Base-by-base conservation (phyloP, 2,329 filamentous ascomycete genomes). In the Graphilbum sp. region DNA sequence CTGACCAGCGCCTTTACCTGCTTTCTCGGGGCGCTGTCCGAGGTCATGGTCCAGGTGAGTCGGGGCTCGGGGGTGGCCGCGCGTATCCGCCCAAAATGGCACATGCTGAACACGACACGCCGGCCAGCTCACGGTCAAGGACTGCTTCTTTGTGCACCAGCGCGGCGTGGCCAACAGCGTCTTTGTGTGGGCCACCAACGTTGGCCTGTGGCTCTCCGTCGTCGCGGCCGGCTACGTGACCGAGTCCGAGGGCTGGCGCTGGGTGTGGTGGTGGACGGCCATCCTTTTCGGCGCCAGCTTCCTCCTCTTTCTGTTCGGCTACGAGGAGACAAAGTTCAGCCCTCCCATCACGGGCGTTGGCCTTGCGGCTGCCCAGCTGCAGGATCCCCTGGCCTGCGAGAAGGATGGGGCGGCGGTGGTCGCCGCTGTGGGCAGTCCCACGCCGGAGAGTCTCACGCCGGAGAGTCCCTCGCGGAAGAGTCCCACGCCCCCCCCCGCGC, bases 121-220 rank as follows among this genome's bases (percentile, higher is more conserved):
- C n/a, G n/a, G n/a, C n/a, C n/a, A n/a, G n/a, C n/a, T n/a, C n/a
- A 67, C 65, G 2, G 66, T 71, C 34, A 55, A 64, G 4, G 69
- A 73, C 45, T 50, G 71, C 30, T 72, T 72, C 52, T 73, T 70
- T 47, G 52, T 73, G 7, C 68, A 74, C 42, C 64, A 74, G 47
- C 57, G 69, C 40, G 67, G 66, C 3, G 52, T 57, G 36, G 71
- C 71, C 66, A 60, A 54, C 24, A 16, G 63, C 43, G 47, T 60
- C 15, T 64, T 64, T 45, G 61, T 60, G 13, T 56, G 56, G 19
- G 58, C 58, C 20, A 56, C 53, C 45, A 63, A 60, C 43, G 63
- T 61, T 43, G 41, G 41, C 13, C 20, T 24, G 19, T 38, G 27
- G 23, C 45, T 66, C 5, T 61, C 62, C 1, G 66, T 65, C 3